Conservation (phyloP, 148 eudicot species). For the Agrostemma githago region DNA sequence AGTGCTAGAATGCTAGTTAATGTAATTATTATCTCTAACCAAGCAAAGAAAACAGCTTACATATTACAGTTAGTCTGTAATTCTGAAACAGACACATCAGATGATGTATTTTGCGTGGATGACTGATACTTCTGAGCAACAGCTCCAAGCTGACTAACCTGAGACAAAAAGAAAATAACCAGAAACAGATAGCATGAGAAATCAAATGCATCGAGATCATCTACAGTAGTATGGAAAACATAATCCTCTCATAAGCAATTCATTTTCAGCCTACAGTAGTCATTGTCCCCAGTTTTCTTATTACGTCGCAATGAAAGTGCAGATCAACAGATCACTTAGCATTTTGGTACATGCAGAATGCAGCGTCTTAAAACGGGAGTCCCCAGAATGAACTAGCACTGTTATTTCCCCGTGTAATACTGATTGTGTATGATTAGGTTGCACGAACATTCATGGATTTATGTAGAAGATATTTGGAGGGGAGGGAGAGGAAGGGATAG, state of each 20-base stretch:
- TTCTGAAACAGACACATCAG: constrained; percentile 63
- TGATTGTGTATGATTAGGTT: no score
- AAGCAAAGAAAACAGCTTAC: constrained; percentile 41
- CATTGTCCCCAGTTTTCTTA: background rate
- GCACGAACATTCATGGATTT: no score
- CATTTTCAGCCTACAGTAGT: background rate
- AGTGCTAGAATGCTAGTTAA: background rate
- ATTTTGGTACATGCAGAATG: background rate
- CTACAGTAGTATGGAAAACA: background rate
- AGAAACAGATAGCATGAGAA: constrained; percentile 8
- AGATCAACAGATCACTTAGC: background rate
- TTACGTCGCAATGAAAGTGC: background rate
- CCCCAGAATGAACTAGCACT: no score
- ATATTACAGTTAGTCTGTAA: constrained; percentile 87
- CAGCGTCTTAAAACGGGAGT: background rate
- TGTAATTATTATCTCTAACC: constrained; percentile 4
- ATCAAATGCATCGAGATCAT: background rate
- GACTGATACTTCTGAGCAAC: constrained; percentile 95
- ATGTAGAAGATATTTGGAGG: no score
- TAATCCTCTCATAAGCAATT: background rate
- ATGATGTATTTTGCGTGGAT: constrained; percentile 71
- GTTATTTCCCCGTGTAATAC: no score
- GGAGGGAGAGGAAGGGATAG: no score
- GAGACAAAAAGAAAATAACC: constrained; percentile 17
- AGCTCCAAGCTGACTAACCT: constrained; percentile 93